Base-by-base conservation (phyloP, 169 alveolate genomes). In the Eimeria falciformis region DNA sequence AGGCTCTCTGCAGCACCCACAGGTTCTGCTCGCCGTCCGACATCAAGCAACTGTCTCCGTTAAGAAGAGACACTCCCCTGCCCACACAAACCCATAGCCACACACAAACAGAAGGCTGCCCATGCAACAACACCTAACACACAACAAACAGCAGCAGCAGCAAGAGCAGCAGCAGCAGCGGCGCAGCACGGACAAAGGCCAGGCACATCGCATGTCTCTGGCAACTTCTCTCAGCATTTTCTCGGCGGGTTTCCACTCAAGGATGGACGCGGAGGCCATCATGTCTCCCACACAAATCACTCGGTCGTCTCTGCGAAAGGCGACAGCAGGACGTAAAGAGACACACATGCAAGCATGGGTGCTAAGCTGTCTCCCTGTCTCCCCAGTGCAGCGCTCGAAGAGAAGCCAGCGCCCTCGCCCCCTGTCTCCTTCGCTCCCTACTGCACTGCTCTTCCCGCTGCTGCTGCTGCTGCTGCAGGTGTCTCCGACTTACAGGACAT, bases 1-100 rank as follows among this genome's bases (percentile, higher is more conserved):
- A 12, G 12, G 73, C 73, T 29, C 73, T 12, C 73, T 62, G 73
- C 37, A 62, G 73, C n/a, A 62, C 73, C 73, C 73, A 62, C 73
- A 62, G 25, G 73, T 62, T 62, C 25, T 62, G 73, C 25, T 62
- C 73, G 17, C 73, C 73, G n/a, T 62, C 73, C 17, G 73, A 62
- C 73, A 62, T 62, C n/a, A 62, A 29, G 73, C 73, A 62, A 29
- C 73, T 62, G 73, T 62, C 73, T 62, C 73, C 73, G n/a, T 62
- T 62, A n/a, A 62, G 25, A 14, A 62, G 29, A n/a, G 73, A 62
- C 33, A 62, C 73, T 14, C 73, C 73, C 73, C 73, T 62, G 73
- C n/a, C 37, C 12, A 14, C 33, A 9, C 17, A n/a, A n/a, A 62
- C 37, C 62, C 23, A 21, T 21, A 50, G 62, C 62, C 11, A 21